Conservation (phyloP, 2,329 filamentous ascomycete species). For the Chaetomiaceae sp. region DNA sequence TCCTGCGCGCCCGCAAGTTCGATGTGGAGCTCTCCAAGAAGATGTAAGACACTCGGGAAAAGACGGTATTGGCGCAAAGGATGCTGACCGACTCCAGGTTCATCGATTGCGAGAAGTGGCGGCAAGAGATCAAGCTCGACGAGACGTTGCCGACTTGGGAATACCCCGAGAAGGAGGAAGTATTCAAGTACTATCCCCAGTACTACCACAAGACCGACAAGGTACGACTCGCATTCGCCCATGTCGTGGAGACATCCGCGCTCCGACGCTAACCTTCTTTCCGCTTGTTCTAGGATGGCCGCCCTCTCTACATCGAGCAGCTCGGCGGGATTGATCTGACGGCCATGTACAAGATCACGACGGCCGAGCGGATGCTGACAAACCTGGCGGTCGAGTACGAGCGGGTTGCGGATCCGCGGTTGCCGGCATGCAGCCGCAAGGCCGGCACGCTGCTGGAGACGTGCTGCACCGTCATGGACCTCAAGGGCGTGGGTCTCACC, state of each 20-base stretch:
- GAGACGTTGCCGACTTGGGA: slow-evolving; percentile 75
- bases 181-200: slow-evolving; percentile 92
- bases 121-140: slow-evolving; percentile 80
- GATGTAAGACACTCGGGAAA: slow-evolving; percentile 60
- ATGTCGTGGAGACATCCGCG: no score
- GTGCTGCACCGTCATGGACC: slow-evolving; percentile 96
- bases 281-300: slow-evolving; percentile 74
- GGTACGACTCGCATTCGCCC: slow-evolving; percentile 37
- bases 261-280: background rate
- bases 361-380: slow-evolving; percentile 86
- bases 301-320: slow-evolving; percentile 95
- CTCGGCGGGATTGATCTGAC: slow-evolving; percentile 88
- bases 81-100: slow-evolving; percentile 58
- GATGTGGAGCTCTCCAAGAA: slow-evolving; percentile 76
- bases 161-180: slow-evolving; percentile 76
- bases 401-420: slow-evolving; percentile 85
- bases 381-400: slow-evolving; percentile 98
- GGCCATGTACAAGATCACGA: slow-evolving; percentile 90
- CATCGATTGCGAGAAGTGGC: slow-evolving; percentile 84
- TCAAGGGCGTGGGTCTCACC: slow-evolving; percentile 85
- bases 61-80: background rate
- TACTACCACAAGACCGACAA: slow-evolving; percentile 98
- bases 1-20: slow-evolving; percentile 92
- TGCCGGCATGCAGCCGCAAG: slow-evolving; percentile 94
- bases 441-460: slow-evolving; percentile 87